Base-by-base conservation (phyloP, 1,284 basidiomycete genomes). In the Sphagnurus paluster region DNA sequence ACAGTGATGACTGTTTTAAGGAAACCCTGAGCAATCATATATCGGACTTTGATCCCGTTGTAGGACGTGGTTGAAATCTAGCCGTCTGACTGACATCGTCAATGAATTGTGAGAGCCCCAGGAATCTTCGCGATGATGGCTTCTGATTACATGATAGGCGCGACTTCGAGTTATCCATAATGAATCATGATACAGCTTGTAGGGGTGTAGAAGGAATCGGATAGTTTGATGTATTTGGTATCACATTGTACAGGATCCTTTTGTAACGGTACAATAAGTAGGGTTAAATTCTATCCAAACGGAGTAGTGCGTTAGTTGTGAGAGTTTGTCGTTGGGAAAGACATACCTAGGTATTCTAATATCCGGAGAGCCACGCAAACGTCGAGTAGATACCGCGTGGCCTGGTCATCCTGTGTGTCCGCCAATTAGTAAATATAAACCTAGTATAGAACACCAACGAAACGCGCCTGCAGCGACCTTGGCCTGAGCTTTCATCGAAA, bases 401-500 rank as follows among this genome's bases (percentile, higher is more conserved):
- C n/a, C n/a, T n/a, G n/a, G n/a, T n/a, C n/a, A n/a, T n/a, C n/a
- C n/a, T n/a, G n/a, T n/a, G n/a, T n/a, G n/a, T n/a, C n/a, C n/a
- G n/a, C 13, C n/a, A 28, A 28, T 26, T 6, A 25, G 24, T 28
- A 9, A 2, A 39, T 26, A 26, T 16, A 26, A n/a, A n/a, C n/a
- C n/a, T n/a, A n/a, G n/a, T n/a, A n/a, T n/a, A n/a, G n/a, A n/a
- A n/a, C n/a, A n/a, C n/a, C n/a, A n/a, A n/a, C n/a, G 16, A 16
- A 39, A 50, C 56, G 24, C 47, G 53, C 56, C 50, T 24, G 25
- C 46, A 42, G 25, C 53, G 28, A 25, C 46, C 51, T 71, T 72
- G 1, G 74, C 76, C 42, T 76, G 74, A 6, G 68, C 66, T 60
- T 84, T 87, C 77, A 87, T 77, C 52, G 70, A 67, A 60, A 85